Conservation (phyloP, 306 rosid species). For the Vigna hirtella region DNA sequence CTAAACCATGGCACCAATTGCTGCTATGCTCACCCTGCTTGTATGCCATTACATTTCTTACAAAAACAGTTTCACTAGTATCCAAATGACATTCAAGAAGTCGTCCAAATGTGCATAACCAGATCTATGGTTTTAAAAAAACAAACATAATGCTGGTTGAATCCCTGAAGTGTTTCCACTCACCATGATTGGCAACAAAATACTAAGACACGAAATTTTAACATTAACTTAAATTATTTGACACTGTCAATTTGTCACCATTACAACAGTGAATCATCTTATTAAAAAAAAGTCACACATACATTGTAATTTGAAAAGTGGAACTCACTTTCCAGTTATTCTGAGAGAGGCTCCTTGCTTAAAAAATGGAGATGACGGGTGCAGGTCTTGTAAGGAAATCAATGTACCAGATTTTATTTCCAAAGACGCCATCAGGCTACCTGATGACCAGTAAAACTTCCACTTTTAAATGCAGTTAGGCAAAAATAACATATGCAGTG, state of each 20-base stretch:
- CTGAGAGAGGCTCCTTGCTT: constrained; percentile 81
- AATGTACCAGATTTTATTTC: constrained; percentile 68
- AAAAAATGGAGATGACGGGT: constrained; percentile 72
- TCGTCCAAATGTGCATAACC: constrained; percentile 34
- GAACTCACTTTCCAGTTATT: constrained; percentile 74
- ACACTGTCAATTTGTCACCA: background rate
- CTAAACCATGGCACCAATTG: background rate
- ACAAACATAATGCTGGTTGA: background rate
- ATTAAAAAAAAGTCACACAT: background rate
- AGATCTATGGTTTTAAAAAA: background rate
- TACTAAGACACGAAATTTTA: constrained; percentile 6
- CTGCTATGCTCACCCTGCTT: background rate
- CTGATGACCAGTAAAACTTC: constrained; percentile 5
- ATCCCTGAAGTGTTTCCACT: constrained; percentile 10
- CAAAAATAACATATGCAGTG: constrained; percentile 17
- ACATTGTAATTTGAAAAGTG: constrained; percentile 4
- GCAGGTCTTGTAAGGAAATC: constrained; percentile 58
- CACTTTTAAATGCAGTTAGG: constrained; percentile 29
- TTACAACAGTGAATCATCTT: constrained; percentile 1
- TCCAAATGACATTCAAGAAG: background rate
- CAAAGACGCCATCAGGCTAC: constrained; percentile 41
- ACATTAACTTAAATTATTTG: background rate
- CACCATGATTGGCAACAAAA: background rate
- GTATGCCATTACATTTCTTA: background rate
- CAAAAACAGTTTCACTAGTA: constrained; percentile 2